Evolutionary conservation across 2,329 filamentous ascomycete species (phyloP).

Genomic region (Penicillium sp.): DNA sequence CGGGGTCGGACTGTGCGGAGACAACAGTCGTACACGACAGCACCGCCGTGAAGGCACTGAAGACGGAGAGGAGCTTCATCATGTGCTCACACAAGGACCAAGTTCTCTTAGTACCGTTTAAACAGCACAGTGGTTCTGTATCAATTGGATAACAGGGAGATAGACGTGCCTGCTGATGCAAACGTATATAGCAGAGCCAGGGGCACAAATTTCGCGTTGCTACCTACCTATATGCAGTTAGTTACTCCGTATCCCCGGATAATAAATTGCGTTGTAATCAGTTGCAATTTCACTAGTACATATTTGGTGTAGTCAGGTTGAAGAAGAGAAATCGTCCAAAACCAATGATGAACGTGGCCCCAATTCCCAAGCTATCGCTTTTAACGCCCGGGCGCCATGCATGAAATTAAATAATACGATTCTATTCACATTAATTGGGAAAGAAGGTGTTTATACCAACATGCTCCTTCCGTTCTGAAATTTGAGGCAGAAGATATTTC

Average conservation of each 20-base stretch:
- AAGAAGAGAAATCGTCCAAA: no score
- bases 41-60: slow-evolving; percentile 1
- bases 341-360: not conserved
- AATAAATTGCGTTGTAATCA: not conserved
- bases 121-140: not conserved
- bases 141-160: not conserved
- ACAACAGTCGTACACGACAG: not conserved
- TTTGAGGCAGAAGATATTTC: not conserved
- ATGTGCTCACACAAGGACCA: not conserved
- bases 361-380: not conserved
- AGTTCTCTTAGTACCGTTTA: not conserved
- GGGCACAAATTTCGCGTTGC: not conserved
- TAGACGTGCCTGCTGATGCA: not conserved
- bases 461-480: no score
- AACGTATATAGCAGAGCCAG: not conserved
- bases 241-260: not conserved
- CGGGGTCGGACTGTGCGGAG: slow-evolving; percentile 8
- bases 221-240: not conserved
- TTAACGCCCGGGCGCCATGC: not conserved
- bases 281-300: not conserved
- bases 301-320: not conserved
- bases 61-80: slow-evolving; percentile 1
- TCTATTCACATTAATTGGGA: no score
- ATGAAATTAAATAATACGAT: not conserved
- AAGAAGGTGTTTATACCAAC: no score